Conservation (phyloP, 2,329 filamentous ascomycete genomes). For the Penicillium sp. region DNA sequence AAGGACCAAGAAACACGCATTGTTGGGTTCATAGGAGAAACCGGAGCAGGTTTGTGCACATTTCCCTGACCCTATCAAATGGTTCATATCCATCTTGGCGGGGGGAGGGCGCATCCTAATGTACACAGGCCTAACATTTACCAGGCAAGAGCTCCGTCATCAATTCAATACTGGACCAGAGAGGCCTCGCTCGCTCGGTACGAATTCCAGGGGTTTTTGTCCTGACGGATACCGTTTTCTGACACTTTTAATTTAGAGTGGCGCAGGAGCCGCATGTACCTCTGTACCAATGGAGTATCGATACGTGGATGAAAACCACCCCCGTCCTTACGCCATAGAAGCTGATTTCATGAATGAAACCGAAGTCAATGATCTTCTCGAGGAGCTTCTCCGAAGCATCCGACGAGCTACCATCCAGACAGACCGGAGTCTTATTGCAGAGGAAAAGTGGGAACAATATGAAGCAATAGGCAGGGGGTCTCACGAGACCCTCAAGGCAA, state of each 20-base stretch:
- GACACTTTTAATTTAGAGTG: constrained; percentile 12
- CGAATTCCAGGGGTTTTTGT: background rate
- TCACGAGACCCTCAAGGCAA: background rate
- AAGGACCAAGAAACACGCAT: constrained; percentile 18
- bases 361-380: constrained; percentile 1
- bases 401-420: constrained; percentile 2
- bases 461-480: background rate
- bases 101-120: no score
- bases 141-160: constrained; percentile 26
- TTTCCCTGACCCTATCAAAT: no score
- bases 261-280: constrained; percentile 22
- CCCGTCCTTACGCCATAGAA: constrained; percentile 20
- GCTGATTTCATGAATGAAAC: constrained; percentile 22
- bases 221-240: background rate
- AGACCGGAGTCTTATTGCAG: background rate
- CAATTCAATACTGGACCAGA: constrained; percentile 22
- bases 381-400: constrained; percentile 6
- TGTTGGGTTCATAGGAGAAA: constrained; percentile 26
- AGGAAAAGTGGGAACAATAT: constrained; percentile 2
- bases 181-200: constrained; percentile 20
- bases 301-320: constrained; percentile 14
- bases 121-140: background rate
- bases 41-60: constrained; percentile 25
- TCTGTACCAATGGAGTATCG: constrained; percentile 27
- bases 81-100: no score